These are phyloP conservation scores for Fusarium sp. DNA, from an alignment of 2,329 filamentous ascomycete genomes.

Conservation along the genomic window DNA sequence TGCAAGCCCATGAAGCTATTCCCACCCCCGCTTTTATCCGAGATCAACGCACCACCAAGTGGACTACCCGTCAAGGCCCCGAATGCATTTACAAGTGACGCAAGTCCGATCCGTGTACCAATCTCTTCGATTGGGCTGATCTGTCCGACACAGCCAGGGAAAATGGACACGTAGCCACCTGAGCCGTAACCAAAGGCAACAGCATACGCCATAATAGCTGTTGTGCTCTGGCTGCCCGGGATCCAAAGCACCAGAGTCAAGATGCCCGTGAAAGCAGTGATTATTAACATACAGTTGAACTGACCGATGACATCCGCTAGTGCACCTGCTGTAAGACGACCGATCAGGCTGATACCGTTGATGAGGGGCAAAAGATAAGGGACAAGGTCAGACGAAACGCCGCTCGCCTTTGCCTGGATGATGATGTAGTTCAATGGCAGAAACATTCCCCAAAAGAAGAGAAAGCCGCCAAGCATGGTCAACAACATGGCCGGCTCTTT, in stretches of 20 bases:
- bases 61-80: neutral
- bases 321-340: neutral
- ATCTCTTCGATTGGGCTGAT: neutral
- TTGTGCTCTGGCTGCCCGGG: neutral
- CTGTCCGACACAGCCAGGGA: neutral
- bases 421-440: neutral
- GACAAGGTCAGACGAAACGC: fast-evolving
- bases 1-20: neutral
- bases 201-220: neutral
- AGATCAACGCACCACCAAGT: neutral
- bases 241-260: neutral
- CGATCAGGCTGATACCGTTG: neutral
- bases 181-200: neutral
- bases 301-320: neutral
- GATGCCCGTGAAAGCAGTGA: neutral
- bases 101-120: neutral
- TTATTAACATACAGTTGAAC: neutral
- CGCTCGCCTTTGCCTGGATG: neutral
- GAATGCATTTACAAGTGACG: neutral
- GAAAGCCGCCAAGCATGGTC: neutral
- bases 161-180: neutral
- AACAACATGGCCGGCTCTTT: neutral
- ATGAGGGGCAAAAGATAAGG: neutral
- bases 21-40: fast-evolving
- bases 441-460: conserved; percentile 5